Percentiles rank a stretch among this genome's conserved stretches.
Conservation (phyloP, 2,329 filamentous ascomycete species). For the Ceratocystis cubensis region DNA sequence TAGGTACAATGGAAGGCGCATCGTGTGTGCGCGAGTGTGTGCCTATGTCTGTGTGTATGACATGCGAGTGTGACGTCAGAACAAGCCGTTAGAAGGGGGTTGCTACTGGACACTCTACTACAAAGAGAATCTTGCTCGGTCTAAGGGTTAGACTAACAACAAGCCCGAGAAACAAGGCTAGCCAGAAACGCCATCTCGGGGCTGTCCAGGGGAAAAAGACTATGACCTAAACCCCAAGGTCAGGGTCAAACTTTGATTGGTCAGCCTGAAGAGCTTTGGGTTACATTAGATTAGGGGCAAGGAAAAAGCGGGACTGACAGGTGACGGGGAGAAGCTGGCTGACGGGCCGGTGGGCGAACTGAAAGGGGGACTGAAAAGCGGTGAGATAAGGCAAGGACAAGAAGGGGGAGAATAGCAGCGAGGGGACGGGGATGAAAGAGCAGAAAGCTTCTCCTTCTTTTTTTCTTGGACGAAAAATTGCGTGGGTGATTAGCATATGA, state of each 20-base stretch:
- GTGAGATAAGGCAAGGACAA: not conserved
- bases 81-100: too few species aligned
- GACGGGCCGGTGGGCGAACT: not conserved
- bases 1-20: slow-evolving; percentile 7
- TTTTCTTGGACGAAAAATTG: slow-evolving; percentile 9
- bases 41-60: too few species aligned
- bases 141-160: too few species aligned
- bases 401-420: not conserved
- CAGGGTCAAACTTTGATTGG: not conserved
- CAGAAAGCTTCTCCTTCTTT: not conserved
- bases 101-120: too few species aligned
- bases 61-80: too few species aligned
- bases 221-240: too few species aligned
- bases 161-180: not conserved
- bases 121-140: too few species aligned
- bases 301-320: not conserved
- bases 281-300: not conserved
- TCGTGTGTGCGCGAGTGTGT: not conserved
- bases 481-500: not conserved
- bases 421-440: not conserved
- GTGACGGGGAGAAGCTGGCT: not conserved
- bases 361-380: not conserved
- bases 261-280: not conserved
- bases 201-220: too few species aligned
- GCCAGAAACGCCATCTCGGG: too few species aligned